These are phyloP conservation scores for Parafenestella ontariensis DNA, from an alignment of 2,329 filamentous ascomycete genomes.

Conservation along the genomic window DNA sequence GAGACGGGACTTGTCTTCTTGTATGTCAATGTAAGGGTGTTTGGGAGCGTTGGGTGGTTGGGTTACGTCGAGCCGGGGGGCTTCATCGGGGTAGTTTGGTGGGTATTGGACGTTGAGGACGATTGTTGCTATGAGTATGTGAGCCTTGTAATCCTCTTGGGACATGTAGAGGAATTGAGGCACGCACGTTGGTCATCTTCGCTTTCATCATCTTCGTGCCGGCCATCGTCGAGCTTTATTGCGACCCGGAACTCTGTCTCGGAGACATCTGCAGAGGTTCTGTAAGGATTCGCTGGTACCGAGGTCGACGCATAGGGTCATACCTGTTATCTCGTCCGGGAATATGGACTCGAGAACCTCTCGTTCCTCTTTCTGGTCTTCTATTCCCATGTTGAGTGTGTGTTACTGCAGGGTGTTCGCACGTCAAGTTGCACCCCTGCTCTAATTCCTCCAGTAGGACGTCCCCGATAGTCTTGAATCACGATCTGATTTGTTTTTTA, in stretches of 20 bases:
- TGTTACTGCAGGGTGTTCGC: no score
- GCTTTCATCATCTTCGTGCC: conserved; percentile 60
- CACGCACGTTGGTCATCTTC: conserved; percentile 61
- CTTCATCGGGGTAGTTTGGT: conserved; percentile 86
- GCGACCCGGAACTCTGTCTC: conserved; percentile 88
- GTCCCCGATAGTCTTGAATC: no score
- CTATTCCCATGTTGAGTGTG: conserved; percentile 57
- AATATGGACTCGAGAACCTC: conserved; percentile 99
- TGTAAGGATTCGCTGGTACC: conserved; percentile 17
- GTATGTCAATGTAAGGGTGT: conserved; percentile 78
- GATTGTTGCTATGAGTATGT: conserved; percentile 63
- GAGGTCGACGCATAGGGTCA: neutral
- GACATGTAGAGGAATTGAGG: neutral
- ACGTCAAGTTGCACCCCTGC: no score
- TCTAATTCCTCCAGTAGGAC: no score
- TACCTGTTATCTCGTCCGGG: conserved; percentile 94
- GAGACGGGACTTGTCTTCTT: conserved; percentile 78
- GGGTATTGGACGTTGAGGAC: conserved; percentile 88
- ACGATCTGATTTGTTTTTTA: no score
- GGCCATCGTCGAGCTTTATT: conserved; percentile 78
- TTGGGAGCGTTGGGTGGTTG: conserved; percentile 72
- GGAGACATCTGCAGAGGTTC: conserved; percentile 72
- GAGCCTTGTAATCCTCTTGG: neutral
- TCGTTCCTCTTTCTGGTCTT: conserved; percentile 94
- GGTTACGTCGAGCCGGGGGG: conserved; percentile 81